These are phyloP conservation scores for Fusarium nanum DNA, from an alignment of 2,329 filamentous ascomycete genomes.

Conservation along the genomic window DNA sequence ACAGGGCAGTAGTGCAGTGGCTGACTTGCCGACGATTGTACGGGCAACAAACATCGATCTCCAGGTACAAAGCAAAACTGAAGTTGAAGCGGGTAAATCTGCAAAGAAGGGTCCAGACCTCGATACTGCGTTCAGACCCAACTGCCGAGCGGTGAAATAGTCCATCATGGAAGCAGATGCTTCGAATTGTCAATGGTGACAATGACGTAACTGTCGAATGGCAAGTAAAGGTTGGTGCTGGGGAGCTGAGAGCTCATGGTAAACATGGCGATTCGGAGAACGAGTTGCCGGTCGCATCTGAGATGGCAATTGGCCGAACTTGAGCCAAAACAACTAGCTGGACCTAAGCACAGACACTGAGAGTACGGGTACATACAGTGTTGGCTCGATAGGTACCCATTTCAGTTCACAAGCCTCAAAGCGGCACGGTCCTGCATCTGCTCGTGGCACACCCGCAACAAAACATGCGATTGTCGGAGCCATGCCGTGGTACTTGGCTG, in stretches of 20 bases:
- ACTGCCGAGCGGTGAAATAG: neutral
- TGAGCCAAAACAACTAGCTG: neutral
- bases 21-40: neutral
- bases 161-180: neutral
- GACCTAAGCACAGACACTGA: conserved; percentile 2
- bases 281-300: neutral
- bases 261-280: conserved; percentile 1
- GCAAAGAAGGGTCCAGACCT: neutral
- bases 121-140: neutral
- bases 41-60: neutral
- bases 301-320: conserved; percentile 8
- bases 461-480: conserved; percentile 28
- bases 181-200: neutral
- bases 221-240: conserved; percentile 1
- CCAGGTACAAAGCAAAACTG: neutral
- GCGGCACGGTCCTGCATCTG: conserved; percentile 24
- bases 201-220: conserved; percentile 9
- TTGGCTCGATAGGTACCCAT: conserved; percentile 18
- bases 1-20: neutral
- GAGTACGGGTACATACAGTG: conserved; percentile 6
- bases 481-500: conserved; percentile 25
- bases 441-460: conserved; percentile 12
- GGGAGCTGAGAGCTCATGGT: neutral
- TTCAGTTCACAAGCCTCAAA: conserved; percentile 26
- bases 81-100: conserved; percentile 2